Evolutionary conservation across 2,329 filamentous ascomycete genomes (phyloP).

Genomic region (Aspergillus ochraceus): DNA sequence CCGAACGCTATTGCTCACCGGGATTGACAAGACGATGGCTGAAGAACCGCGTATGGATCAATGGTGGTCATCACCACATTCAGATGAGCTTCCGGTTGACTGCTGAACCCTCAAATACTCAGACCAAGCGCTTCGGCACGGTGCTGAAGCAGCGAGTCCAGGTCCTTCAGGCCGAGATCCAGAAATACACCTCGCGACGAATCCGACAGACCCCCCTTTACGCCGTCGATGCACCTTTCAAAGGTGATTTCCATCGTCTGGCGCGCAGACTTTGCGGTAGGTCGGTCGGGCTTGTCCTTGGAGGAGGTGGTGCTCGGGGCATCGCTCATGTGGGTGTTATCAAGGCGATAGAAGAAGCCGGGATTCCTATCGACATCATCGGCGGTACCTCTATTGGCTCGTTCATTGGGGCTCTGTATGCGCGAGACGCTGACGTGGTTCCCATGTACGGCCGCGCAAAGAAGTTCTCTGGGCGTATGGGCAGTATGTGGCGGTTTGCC

Average conservation of each 20-base stretch:
- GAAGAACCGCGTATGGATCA: slow-evolving; percentile 93
- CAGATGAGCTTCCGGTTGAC: slow-evolving; percentile 87
- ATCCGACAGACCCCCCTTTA: slow-evolving; percentile 88
- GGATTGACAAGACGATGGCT: slow-evolving; percentile 89
- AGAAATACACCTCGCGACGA: slow-evolving; percentile 94
- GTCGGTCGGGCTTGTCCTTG: slow-evolving; percentile 89
- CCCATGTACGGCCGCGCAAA: slow-evolving; percentile 96
- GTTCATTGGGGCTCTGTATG: slow-evolving; percentile 93
- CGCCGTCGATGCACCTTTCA: slow-evolving; percentile 86
- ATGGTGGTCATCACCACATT: slow-evolving; percentile 94
- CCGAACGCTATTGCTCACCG: slow-evolving; percentile 81
- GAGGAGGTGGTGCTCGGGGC: slow-evolving; percentile 87
- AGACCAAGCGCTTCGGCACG: slow-evolving; percentile 75
- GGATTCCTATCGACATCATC: slow-evolving; percentile 91
- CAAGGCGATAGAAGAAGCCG: slow-evolving; percentile 89
- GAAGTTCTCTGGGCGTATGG: slow-evolving; percentile 98
- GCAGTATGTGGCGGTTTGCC: slow-evolving; percentile 97
- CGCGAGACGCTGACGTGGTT: slow-evolving; percentile 92
- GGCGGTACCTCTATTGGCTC: slow-evolving; percentile 95
- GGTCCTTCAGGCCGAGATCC: slow-evolving; percentile 92
- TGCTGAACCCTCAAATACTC: slow-evolving; percentile 72
- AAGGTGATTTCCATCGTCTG: slow-evolving; percentile 93
- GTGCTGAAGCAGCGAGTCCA: slow-evolving; percentile 91
- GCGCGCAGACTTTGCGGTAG: slow-evolving; percentile 89
- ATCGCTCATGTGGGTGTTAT: slow-evolving; percentile 94